These are phyloP conservation scores for Eimeria zaria DNA, from an alignment of 169 alveolate genomes.

Conservation along the genomic window DNA sequence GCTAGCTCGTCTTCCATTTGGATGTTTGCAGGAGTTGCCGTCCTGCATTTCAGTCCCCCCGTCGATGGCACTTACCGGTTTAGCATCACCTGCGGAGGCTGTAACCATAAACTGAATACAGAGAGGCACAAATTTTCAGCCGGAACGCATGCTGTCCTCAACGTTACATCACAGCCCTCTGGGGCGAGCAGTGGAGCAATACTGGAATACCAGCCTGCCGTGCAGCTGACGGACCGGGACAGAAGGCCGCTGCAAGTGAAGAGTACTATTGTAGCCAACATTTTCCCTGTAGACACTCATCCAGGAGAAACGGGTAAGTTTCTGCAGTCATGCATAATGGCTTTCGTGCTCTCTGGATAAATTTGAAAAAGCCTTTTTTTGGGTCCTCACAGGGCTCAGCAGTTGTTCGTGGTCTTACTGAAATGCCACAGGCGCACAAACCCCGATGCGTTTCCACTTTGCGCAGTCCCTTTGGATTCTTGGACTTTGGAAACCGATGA, in stretches of 20 bases:
- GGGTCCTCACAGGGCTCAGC: not conserved
- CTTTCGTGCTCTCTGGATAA: not conserved
- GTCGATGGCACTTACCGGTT: constrained; percentile 46
- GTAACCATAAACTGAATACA: constrained; percentile 29
- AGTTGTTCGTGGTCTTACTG: not conserved
- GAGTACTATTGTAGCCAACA: constrained; percentile 2
- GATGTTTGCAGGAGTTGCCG: constrained; percentile 54
- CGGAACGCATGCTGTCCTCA: constrained; percentile 32
- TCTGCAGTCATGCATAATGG: not conserved
- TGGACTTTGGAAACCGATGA: constrained; percentile 66
- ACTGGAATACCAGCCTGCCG: constrained; percentile 60
- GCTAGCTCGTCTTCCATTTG: not conserved
- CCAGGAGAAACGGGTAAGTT: not conserved
- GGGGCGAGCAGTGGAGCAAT: constrained; percentile 52
- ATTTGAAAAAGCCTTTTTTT: not conserved
- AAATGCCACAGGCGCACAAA: not conserved
- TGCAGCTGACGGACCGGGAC: constrained; percentile 36
- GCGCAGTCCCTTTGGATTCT: constrained; percentile 31
- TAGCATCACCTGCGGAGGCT: constrained; percentile 65
- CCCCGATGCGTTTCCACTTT: not conserved
- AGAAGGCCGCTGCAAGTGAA: constrained; percentile 26
- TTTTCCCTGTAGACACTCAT: constrained; percentile 4
- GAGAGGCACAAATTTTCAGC: constrained; percentile 42
- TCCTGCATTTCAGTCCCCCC: constrained; percentile 61
- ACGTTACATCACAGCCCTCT: constrained; percentile 38